Base-by-base conservation (phyloP, 2,329 filamentous ascomycete species). In the Ophiostoma novo-ulmi region DNA sequence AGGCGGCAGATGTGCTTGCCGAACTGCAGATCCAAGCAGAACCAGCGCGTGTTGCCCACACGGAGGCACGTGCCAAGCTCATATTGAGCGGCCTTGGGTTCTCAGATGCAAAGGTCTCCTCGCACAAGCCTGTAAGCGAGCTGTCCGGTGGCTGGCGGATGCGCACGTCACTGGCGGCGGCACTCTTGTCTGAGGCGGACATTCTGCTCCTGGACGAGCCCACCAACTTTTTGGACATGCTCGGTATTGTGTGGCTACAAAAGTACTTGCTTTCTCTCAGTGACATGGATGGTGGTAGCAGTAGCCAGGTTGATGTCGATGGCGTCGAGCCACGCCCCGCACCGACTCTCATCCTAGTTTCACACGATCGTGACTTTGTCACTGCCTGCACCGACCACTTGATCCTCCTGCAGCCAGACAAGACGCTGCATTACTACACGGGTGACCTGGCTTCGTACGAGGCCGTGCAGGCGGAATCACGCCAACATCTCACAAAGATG, bases 341-440 rank as follows among this genome's bases (percentile, higher is more conserved):
- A 14, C 52, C 52, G 1, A 58, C 52, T 4, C 10, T 58, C 10
- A 82, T 96, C 20, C 82, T 95, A 0, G 92, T 95, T 2, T 95
- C 92, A 0, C 93, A 97, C 79, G 93, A 97, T 78, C 87, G 92
- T 20, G 89, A 91, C 74, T 96, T 97, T 76, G 87, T 90, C 71
- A 74, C 68, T 67, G 89, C 92, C 0, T 89, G 93, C 73, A 93
- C 90, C 10, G 91, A 96, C 78, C 84, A 94, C 2, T 83, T 96
- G 31, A 87, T 96, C 44, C 80, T 96, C 26, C 26, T 71, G 14
- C 88, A 89, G 52, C n/a, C 52, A 39, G 89, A 94, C 71, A 88
- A 91, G 75, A 83, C 96, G 0, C 87, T 87, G 1, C 90, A 90
- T 70, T 95, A 95, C 79, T 88, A 89, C 67, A 71, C 70, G 44